Base-by-base conservation (phyloP, 495 filamentous ascomycete species). In the Hypomontagnella monticulosa region DNA sequence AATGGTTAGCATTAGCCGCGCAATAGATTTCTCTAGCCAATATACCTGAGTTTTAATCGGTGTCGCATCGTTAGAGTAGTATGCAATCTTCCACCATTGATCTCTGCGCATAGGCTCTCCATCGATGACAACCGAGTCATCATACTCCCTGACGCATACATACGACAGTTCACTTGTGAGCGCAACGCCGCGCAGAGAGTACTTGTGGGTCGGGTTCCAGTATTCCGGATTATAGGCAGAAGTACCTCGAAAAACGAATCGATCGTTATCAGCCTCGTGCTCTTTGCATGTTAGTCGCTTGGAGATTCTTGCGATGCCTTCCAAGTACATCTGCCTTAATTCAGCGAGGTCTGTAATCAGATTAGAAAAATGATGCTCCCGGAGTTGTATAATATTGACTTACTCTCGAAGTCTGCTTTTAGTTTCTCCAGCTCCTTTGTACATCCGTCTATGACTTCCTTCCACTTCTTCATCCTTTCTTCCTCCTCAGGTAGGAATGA, bases 61-160 rank as follows among this genome's bases (percentile, higher is more conserved):
- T 14, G 70, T 63, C 10, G 70, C 58, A 18, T 75, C 68, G 2
- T 62, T 61, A 1, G 54, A 42, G 1, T 62, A 57, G 41, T 73
- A 76, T 49, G 63, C 74, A 38, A 79, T 60, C 53, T 76, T 78
- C 74, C 75, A 83, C 80, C 80, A 83, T 42, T 79, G 76, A 33
- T 80, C 78, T 1, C 27, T 56, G 23, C 61, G 33, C 6, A 42
- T n/a, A 6, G 52, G 3, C 9, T 10, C 49, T 10, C 57, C 69
- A 7, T 59, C 59, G 9, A 68, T 6, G 16, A 70, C 69, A 43
- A 71, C 71, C 4, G 64, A 19, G 7, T 63, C 63, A 1, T 52
- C 57, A 10, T 59, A 72, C 27, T 63, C 41, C 11, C 73, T 72
- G 27, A 73, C 69, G 56, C 78, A 77, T 37, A 80, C 53, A 41